These are phyloP conservation scores for Kluyveromyces starmeri DNA, from an alignment of 805 yeast species.

Conservation along the genomic window DNA sequence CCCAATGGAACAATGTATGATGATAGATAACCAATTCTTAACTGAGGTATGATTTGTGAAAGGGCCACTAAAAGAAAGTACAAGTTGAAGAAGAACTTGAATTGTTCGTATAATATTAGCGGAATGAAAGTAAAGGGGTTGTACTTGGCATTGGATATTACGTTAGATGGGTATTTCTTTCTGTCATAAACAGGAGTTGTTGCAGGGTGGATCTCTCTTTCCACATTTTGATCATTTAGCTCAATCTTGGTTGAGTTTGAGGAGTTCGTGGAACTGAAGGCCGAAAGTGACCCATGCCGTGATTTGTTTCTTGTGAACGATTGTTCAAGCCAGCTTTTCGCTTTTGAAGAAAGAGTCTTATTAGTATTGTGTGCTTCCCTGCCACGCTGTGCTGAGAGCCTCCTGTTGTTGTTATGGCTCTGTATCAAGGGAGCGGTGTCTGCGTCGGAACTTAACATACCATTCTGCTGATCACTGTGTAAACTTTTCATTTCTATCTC, in stretches of 20 bases:
- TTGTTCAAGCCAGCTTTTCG: constrained; percentile 3
- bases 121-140: constrained; percentile 84
- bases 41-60: constrained; percentile 82
- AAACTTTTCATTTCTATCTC: constrained; percentile 25
- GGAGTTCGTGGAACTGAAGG: background rate
- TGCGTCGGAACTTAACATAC: constrained; percentile 14
- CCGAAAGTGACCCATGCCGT: background rate
- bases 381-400: background rate
- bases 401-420: constrained; percentile 1
- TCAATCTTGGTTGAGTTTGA: constrained; percentile 11
- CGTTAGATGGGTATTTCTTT: constrained; percentile 50
- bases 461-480: constrained; percentile 15
- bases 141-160: constrained; percentile 90
- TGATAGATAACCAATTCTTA: constrained; percentile 87
- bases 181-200: constrained; percentile 31
- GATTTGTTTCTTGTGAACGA: background rate
- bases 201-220: constrained; percentile 37
- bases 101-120: constrained; percentile 83
- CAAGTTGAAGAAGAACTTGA: constrained; percentile 90
- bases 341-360: constrained; percentile 12
- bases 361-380: constrained; percentile 1
- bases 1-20: constrained; percentile 92
- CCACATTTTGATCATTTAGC: constrained; percentile 26
- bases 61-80: constrained; percentile 89
- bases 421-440: constrained; percentile 10